Base-by-base conservation (phyloP, 2,329 filamentous ascomycete species). In the Zymoseptoria crescenta region DNA sequence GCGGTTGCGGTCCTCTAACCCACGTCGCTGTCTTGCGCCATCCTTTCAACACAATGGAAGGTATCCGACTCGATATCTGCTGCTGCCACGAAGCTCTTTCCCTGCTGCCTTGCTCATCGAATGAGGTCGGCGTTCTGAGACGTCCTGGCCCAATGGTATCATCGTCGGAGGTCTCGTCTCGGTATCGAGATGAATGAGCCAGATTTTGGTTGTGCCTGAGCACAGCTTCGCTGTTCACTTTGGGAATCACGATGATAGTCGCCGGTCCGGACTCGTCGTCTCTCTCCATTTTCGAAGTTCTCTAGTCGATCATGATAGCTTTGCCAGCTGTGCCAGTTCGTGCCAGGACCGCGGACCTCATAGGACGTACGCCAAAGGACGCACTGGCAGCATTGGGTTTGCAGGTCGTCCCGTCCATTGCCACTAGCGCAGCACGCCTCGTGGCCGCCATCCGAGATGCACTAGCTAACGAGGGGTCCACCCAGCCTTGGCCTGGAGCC, bases 1-100 rank as follows among this genome's bases (percentile, higher is more conserved):
- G 75, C 8, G 79, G 78, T 57, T 78, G 69, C 0, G 79, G 79
- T 0, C 79, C 79, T 63, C 77, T 75, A 10, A 76, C 73, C 79
- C 79, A 81, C 66, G 28, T 79, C 58, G 70, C 72, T 4, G 72
- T 70, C 4, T 65, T 69, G 21, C 56, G 63, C 72, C 75, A 78
- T 54, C 68, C 68, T 30, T 62, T 56, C 48, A 67, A 62, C 8
- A 72, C 27, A 1, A 59, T 60, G 3, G 60, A 62, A 2, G 72
- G 71, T 55, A 73, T 64, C 10, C 62, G 59, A 16, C 64, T 59
- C 55, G 57, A 56, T 1, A 71, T 53, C 19, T 64, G 58, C n/a
- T 68, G 61, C 52, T 57, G 62, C 70, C 65, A 70, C 51, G 65
- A 55, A 1, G 60, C 52, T 49, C 56, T 55, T 8, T 29, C 49